These are phyloP conservation scores for Achaetomiella virescens DNA, from an alignment of 495 filamentous ascomycete species.

Conservation along the genomic window DNA sequence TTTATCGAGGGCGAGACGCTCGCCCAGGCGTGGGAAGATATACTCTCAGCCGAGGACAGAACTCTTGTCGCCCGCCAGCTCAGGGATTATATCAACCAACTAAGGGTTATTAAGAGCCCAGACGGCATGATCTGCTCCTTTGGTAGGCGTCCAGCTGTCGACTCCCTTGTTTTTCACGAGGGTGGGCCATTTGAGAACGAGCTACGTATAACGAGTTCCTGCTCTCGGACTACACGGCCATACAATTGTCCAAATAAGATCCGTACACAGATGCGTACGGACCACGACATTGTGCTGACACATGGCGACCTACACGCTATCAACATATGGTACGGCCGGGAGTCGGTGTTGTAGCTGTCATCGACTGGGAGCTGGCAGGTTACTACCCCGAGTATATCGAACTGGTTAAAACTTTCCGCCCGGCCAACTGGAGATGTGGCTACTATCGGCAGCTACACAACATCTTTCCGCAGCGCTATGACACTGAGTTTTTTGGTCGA, in stretches of 20 bases:
- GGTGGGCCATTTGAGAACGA: constrained; percentile 1
- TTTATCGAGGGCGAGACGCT: background rate
- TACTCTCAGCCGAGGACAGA: background rate
- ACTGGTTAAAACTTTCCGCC: background rate
- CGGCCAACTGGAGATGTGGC: background rate
- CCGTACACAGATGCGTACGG: background rate
- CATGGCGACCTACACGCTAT: background rate
- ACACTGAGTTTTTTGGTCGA: background rate
- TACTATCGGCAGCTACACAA: background rate
- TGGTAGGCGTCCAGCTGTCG: background rate
- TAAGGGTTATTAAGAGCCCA: background rate
- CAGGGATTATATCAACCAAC: background rate
- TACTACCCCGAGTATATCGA: constrained; percentile 2
- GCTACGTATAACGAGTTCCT: background rate
- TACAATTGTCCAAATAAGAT: background rate
- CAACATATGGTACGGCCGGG: background rate
- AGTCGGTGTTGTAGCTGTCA: background rate
- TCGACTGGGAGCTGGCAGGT: background rate
- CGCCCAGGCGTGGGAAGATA: background rate
- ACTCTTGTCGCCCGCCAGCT: background rate
- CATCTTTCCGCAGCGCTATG: constrained; percentile 3
- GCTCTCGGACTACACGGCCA: background rate
- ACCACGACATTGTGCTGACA: constrained; percentile 1
- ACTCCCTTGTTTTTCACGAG: background rate
- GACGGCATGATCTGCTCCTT: constrained; percentile 4